phyloP scores from a whole-genome alignment of 306 rosid genomes.

The Lathyrus sativus region DNA sequence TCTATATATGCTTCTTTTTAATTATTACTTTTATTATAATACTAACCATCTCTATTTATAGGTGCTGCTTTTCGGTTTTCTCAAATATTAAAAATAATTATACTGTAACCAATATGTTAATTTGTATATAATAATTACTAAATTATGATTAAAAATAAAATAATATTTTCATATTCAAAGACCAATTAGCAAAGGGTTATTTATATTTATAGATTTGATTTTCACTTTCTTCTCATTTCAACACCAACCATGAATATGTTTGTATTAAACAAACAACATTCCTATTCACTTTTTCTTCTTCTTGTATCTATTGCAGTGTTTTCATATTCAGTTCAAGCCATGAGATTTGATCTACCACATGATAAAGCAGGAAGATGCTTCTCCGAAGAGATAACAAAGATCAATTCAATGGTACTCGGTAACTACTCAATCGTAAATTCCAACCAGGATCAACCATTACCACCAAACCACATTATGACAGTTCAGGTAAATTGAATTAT shows the following conservation, averaged over 20 bases:
- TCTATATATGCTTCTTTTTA: too few relatives aligned
- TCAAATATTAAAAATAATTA: too few relatives aligned
- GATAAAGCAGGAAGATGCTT: slow-evolving; percentile 57
- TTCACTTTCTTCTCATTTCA: neutral
- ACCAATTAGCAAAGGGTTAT: neutral
- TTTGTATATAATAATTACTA: too few relatives aligned
- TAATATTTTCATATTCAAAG: too few relatives aligned
- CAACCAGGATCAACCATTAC: slow-evolving; percentile 44
- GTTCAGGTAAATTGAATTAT: slow-evolving; percentile 50
- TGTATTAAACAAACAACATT: neutral
- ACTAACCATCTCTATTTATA: too few relatives aligned
- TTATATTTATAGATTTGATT: neutral
- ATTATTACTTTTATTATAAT: too few relatives aligned
- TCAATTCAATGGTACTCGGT: slow-evolving; percentile 61
- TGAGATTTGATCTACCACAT: slow-evolving; percentile 65
- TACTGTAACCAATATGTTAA: too few relatives aligned
- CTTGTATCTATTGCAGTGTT: slow-evolving; percentile 43
- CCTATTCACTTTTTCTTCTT: neutral
- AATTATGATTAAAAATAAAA: too few relatives aligned
- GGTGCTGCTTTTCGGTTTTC: too few relatives aligned
- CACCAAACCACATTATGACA: slow-evolving; percentile 51
- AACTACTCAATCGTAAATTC: slow-evolving; percentile 58
- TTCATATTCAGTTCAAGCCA: slow-evolving; percentile 45
- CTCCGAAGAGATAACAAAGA: slow-evolving; percentile 55
- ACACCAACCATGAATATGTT: slow-evolving; percentile 6